phyloP scores from a whole-genome alignment of 225 moss, liverwort and hornwort genomes.

The Anthoceros angustus region DNA sequence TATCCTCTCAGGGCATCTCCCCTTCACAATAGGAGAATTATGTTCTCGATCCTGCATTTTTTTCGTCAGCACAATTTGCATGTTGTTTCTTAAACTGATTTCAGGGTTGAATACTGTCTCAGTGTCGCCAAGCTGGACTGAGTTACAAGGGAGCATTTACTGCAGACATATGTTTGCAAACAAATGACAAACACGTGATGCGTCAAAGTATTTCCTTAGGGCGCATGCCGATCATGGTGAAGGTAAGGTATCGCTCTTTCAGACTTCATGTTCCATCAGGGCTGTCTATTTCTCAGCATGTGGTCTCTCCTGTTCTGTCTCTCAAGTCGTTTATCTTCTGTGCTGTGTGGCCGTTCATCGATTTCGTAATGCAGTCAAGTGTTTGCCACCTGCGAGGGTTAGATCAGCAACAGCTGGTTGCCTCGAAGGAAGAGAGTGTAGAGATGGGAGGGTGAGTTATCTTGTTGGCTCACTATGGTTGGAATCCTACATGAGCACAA shows the following conservation, averaged over 20 bases:
- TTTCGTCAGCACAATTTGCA: background rate
- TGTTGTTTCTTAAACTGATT: background rate
- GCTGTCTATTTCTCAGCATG: background rate
- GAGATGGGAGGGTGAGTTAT: conserved; percentile 86
- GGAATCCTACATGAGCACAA: background rate
- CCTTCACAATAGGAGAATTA: too few species aligned
- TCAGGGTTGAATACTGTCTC: conserved; percentile 12
- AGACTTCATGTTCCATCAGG: background rate
- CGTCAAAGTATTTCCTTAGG: conserved; percentile 65
- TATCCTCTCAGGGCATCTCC: too few species aligned
- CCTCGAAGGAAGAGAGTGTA: conserved; percentile 69
- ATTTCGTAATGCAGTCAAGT: conserved; percentile 50
- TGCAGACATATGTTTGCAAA: conserved; percentile 79
- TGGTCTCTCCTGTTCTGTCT: background rate
- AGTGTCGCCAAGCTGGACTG: conserved; percentile 77
- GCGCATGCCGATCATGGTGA: conserved; percentile 95
- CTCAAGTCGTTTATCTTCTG: background rate
- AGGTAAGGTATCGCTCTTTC: conserved; percentile 26
- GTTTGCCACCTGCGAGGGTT: conserved; percentile 70
- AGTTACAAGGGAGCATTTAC: conserved; percentile 73
- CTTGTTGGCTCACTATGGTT: background rate
- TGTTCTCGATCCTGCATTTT: background rate
- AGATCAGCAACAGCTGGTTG: conserved; percentile 58
- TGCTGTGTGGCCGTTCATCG: background rate
- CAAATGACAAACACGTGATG: conserved; percentile 54